Conservation (phyloP, 768 basidiomycete genomes). For the Panus rudis region DNA sequence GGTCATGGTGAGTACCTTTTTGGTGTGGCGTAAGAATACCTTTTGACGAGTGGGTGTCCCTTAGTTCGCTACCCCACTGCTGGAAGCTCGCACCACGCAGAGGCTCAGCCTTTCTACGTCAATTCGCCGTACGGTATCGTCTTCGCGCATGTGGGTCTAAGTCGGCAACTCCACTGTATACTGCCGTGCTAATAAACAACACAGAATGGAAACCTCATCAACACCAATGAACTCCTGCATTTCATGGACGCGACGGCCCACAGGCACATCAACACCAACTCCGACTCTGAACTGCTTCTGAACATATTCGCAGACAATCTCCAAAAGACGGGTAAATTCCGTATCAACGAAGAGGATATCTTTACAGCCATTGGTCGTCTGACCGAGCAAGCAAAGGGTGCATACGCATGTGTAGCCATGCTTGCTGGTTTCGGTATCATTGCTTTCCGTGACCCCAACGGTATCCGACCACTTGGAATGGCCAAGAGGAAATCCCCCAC, state of each 20-base stretch:
- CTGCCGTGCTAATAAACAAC: background rate
- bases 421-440: conserved; percentile 97
- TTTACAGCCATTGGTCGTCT: conserved; percentile 89
- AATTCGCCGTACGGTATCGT: conserved; percentile 99
- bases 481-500: conserved; percentile 52
- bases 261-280: conserved; percentile 97
- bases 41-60: background rate
- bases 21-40: background rate
- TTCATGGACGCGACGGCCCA: conserved; percentile 96
- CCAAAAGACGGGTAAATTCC: conserved; percentile 97
- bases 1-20: conserved; percentile 72
- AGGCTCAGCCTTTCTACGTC: conserved; percentile 99
- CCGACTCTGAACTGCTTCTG: conserved; percentile 93
- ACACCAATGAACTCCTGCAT: conserved; percentile 77
- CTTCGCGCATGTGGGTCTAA: conserved; percentile 79
- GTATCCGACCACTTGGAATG: conserved; percentile 90
- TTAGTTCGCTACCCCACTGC: conserved; percentile 96
- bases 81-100: conserved; percentile 92
- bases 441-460: conserved; percentile 96
- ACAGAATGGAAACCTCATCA: conserved; percentile 98
- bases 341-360: conserved; percentile 99
- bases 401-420: conserved; percentile 98
- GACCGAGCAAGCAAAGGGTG: conserved; percentile 84
- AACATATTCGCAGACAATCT: conserved; percentile 98
- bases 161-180: background rate